Evolutionary conservation across 176 grass and related monocot genomes (phyloP), one percentile per base, ranked within the genome.

Genomic region (Triticum monococcum): DNA sequence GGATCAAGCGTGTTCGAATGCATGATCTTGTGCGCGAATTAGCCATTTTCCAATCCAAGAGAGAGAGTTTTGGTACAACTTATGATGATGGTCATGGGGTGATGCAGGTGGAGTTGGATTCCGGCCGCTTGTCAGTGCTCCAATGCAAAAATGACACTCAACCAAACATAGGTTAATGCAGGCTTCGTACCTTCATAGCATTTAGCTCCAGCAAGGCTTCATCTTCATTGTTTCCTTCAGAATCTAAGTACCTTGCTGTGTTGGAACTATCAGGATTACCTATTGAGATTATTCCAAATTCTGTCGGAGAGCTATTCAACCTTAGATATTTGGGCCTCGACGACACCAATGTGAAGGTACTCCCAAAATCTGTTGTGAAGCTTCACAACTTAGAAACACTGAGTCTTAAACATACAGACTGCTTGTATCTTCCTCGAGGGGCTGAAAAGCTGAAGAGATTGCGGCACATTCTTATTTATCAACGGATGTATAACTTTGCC

Each of bases 21-120:
- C 89, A 96, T 86, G 87, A 78, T 52, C 81, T 79, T 86, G 46
- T 96, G 0, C 84, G 89, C 0, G 89, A 93, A 25, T 40, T 93
- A 48, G 91, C 89, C 5, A 72, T 91, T 45, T 72, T 12, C 23
- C 69, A 89, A 38, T 66, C 62, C 1, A 32, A 6, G 9, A 91
- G 68, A 1, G 89, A 93, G 31, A 84, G 54, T 6, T 93, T 93
- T 2, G 20, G 74, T 40, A 22, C 7, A 20, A 38, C 13, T 23
- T 60, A 61, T 59, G 41, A 90, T 9, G 60, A 90, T 11, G 88
- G 22, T 68, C 33, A 65, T 45, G 43, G 2, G 3, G 1, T 59
- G 8, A 63, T 22, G 3, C 54, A 74, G 1, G 18, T 67, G 52
- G 25, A 18, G 12, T 64, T 16, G 20, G 22, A 77, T n/a, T 23